Evolutionary conservation across 2,329 filamentous ascomycete species (phyloP), one percentile per base, ranked within the genome.

Genomic region (Neofusicoccum parvum): DNA sequence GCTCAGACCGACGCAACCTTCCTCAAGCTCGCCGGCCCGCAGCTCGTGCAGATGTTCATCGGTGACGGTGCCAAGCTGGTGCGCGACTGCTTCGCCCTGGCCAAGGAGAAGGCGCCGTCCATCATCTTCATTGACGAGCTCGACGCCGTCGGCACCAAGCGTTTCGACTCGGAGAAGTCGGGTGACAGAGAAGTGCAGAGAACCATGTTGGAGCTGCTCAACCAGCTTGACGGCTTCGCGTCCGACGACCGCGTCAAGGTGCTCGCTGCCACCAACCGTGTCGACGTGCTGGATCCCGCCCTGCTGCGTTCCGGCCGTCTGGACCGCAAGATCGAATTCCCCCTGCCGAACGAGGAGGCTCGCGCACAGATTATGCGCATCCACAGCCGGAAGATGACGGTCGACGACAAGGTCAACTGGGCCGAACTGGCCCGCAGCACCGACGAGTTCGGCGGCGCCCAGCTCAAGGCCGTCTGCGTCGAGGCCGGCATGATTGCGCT

Each of bases 101-200:
- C 95, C 63, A 99, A 99, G 80, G 95, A 99, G 81, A 99, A 99
- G 85, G 95, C 95, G 0, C 96, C 95, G 0, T 93, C 95, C 66
- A 99, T 99, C 79, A 99, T 99, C 80, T 99, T 99, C 85, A 98
- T 99, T 74, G 95, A 99, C 81, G 95, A 99, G 81, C 83, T 99
- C 69, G 95, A 99, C 77, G 95, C 95, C 66, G 90, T 99, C n/a
- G 95, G 95, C 71, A 98, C 94, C 63, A 98, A 98, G 83, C 94
- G 95, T 75, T 99, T 99, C 83, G 95, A 99, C 79, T 96, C 92
- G 71, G 94, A 98, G 78, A 99, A 98, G 86, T 95, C 91, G 67
- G 95, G 95, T 81, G 95, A 99, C 79, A 88, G 95, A 79, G 95
- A 99, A 82, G 95, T 99, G 49, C 95, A 99, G 82, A 88, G 95